These are phyloP conservation scores for Ophioceras dolichostomum DNA, from an alignment of 2,329 filamentous ascomycete species.

Conservation along the genomic window DNA sequence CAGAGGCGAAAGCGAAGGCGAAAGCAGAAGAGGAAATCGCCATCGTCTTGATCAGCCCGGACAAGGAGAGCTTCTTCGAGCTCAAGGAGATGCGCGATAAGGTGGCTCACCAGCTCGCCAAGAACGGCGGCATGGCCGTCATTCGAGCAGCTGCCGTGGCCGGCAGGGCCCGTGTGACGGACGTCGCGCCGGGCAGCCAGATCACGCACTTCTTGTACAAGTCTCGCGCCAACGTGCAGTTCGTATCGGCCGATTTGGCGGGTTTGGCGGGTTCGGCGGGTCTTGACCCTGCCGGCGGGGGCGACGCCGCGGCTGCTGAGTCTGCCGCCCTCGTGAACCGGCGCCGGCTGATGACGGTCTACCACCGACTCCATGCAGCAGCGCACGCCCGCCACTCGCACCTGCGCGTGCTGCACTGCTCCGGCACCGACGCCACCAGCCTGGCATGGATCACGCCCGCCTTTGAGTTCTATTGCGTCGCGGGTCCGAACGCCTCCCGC, in stretches of 20 bases:
- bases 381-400: conserved; percentile 78
- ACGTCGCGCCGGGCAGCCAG: conserved; percentile 62
- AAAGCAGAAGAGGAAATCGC: conserved; percentile 61
- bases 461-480: conserved; percentile 95
- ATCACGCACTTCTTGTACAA: conserved; percentile 94
- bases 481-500: conserved; percentile 56
- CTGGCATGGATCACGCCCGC: conserved; percentile 84
- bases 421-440: conserved; percentile 62
- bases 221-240: conserved; percentile 87
- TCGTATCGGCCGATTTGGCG: conserved; percentile 70
- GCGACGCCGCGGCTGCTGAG: not conserved
- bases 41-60: conserved; percentile 80
- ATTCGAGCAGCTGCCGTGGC: conserved; percentile 60
- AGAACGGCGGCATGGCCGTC: conserved; percentile 60
- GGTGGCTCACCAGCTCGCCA: conserved; percentile 56
- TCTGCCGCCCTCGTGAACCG: conserved; percentile 41
- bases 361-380: conserved; percentile 71
- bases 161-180: conserved; percentile 59
- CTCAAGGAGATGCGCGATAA: conserved; percentile 62
- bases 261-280: conserved; percentile 48
- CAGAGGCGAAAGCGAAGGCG: not conserved
- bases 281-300: not conserved
- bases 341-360: conserved; percentile 68
- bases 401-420: conserved; percentile 74
- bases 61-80: conserved; percentile 89